Base-by-base conservation (phyloP, 257 asterid species). In the Lycium ferocissimum region DNA sequence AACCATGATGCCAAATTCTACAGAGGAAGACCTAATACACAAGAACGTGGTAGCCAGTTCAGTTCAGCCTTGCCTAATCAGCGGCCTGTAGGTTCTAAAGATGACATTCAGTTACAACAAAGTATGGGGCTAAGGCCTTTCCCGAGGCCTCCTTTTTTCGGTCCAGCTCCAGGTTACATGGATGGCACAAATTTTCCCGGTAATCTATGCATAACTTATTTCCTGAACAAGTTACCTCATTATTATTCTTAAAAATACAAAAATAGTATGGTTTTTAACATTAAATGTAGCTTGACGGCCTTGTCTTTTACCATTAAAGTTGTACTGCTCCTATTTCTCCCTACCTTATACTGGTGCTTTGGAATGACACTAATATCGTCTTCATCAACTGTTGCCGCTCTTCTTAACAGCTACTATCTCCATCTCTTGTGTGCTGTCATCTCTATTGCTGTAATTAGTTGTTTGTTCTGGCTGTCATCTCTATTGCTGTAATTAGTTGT, bases 41-140 rank as follows among this genome's bases (percentile, higher is more conserved):
- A 87, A 67, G 98, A 91, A 45, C 92, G 84, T 58, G 91, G 87
- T 75, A 85, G 83, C 81, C 95, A 84, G 79, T 62, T 80, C 79
- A 91, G 82, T 85, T 69, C 92, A 79, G 81, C 88, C 35, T 86
- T 86, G 89, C 86, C 89, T 86, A 90, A 81, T 88, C 97, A 88
- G 81, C 91, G 87, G 20, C 91, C 95, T 80, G 73, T 86, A 87
- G 89, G 87, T 76, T 82, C 93, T 81, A 89, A 89, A 83, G 91
- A 89, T 65, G 89, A 87, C 87, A 63, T 91, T 79, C 90, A 88
- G 84, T 26, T 89, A 65, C 98, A 88, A 73, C 96, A 88, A 87
- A 83, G 83, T 80, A 86, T 89, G 92, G 97, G 93, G 38, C 93
- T 92, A 63, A 91, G 94, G 85, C 94, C 93, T 90, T 94, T 89